Percentiles rank a stretch among this genome's conserved stretches.
These are phyloP conservation scores for Suhomyces coccinellae DNA, from an alignment of 1,139 yeast genomes.

Conservation along the genomic window DNA sequence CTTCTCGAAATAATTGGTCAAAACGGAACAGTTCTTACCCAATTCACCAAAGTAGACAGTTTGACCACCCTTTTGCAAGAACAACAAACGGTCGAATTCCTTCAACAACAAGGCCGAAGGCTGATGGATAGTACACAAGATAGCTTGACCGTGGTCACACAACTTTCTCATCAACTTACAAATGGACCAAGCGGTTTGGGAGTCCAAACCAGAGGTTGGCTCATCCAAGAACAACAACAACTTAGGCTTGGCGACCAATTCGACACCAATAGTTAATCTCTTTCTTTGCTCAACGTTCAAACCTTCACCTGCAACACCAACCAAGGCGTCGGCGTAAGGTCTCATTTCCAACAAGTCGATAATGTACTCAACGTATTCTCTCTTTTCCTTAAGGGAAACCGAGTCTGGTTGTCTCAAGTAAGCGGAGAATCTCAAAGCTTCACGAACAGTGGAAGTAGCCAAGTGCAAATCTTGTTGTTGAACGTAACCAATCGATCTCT, in stretches of 20 bases:
- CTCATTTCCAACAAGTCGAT: slow-evolving; percentile 40
- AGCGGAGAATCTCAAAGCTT: slow-evolving; percentile 39
- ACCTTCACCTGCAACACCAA: slow-evolving; percentile 44
- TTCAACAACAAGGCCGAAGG: slow-evolving; percentile 48
- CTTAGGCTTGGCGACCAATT: slow-evolving; percentile 42
- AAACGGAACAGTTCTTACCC: slow-evolving; percentile 55
- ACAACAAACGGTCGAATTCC: slow-evolving; percentile 66
- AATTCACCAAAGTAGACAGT: slow-evolving; percentile 82
- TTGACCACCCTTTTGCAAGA: slow-evolving; percentile 53
- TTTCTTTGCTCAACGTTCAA: slow-evolving; percentile 41
- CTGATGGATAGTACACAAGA: slow-evolving; percentile 46
- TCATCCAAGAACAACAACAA: slow-evolving; percentile 49
- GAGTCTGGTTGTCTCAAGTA: slow-evolving; percentile 36
- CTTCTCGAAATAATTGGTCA: slow-evolving; percentile 57
- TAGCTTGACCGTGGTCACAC: slow-evolving; percentile 46
- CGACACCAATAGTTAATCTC: slow-evolving; percentile 41
- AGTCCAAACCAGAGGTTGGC: slow-evolving; percentile 45
- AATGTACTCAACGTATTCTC: slow-evolving; percentile 36
- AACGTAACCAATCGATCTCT: slow-evolving; percentile 43
- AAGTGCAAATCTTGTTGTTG: slow-evolving; percentile 44
- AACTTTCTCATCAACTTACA: slow-evolving; percentile 43
- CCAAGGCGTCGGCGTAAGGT: slow-evolving; percentile 37
- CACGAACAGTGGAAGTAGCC: slow-evolving; percentile 39
- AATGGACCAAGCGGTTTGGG: slow-evolving; percentile 48
- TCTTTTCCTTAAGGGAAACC: slow-evolving; percentile 32